These are phyloP conservation scores for Xylaria sp. DNA, from an alignment of 2,329 filamentous ascomycete species.

Conservation along the genomic window DNA sequence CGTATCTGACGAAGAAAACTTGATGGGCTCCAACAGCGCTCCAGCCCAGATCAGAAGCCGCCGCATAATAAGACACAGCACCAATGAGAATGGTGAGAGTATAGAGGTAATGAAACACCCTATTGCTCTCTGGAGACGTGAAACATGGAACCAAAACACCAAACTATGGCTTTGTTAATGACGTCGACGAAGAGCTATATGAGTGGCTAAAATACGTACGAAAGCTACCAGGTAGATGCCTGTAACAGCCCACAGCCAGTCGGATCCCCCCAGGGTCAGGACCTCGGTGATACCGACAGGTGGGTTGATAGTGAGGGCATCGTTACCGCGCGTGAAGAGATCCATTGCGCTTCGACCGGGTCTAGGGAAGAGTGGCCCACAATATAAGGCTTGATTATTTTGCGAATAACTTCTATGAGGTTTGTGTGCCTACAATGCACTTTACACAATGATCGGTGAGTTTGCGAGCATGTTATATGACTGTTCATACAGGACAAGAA, in stretches of 20 bases:
- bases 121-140: conserved; percentile 56
- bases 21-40: conserved; percentile 52
- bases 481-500: too few relatives aligned
- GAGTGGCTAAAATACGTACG: conserved; percentile 15
- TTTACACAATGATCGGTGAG: neutral
- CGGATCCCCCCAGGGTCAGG: conserved; percentile 57
- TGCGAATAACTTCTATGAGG: neutral
- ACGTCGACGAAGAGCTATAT: neutral
- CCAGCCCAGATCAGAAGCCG: conserved; percentile 62
- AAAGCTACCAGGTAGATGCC: conserved; percentile 58
- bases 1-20: conserved; percentile 64
- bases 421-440: neutral
- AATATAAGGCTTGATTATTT: neutral
- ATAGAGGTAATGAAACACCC: conserved; percentile 65
- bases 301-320: conserved; percentile 59
- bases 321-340: conserved; percentile 48
- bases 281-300: conserved; percentile 49
- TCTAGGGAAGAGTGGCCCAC: neutral
- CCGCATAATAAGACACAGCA: conserved; percentile 60
- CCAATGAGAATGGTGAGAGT: conserved; percentile 58
- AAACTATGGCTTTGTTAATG: conserved; percentile 40
- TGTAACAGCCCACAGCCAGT: conserved; percentile 64
- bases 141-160: conserved; percentile 53
- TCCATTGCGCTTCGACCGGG: neutral
- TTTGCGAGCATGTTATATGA: too few relatives aligned